Conservation (phyloP, 306 rosid genomes). For the Prosopis cineraria region DNA sequence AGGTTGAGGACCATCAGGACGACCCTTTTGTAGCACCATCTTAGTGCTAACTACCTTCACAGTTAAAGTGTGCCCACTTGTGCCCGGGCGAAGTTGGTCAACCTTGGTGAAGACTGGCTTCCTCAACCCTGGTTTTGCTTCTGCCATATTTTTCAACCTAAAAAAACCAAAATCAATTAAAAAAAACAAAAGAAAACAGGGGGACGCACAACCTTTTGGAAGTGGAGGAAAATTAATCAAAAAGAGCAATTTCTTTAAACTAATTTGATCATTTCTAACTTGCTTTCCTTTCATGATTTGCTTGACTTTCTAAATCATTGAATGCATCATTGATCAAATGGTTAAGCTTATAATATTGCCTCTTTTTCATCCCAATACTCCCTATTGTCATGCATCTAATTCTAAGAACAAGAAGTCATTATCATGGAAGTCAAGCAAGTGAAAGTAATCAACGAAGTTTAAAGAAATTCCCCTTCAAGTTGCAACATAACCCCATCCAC, state of each 20-base stretch:
- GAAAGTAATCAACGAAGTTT: background rate
- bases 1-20: conserved; percentile 84
- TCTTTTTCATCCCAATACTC: background rate
- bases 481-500: background rate
- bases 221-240: background rate
- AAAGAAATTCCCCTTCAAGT: background rate
- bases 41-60: conserved; percentile 84
- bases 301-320: background rate
- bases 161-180: conserved; percentile 24
- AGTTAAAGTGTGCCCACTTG: conserved; percentile 86
- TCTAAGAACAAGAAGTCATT: background rate
- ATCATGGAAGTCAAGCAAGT: background rate
- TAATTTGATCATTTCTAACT: background rate
- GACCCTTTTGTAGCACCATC: conserved; percentile 88
- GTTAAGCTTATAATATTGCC: background rate
- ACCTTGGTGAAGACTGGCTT: conserved; percentile 93
- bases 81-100: conserved; percentile 84
- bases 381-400: background rate
- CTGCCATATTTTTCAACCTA: conserved; percentile 66
- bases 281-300: background rate
- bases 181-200: background rate
- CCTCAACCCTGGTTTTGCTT: conserved; percentile 80
- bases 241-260: background rate
- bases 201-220: background rate
- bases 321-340: background rate